These are phyloP conservation scores for Tolypocladium paradoxum DNA, from an alignment of 2,329 filamentous ascomycete species.

Conservation along the genomic window DNA sequence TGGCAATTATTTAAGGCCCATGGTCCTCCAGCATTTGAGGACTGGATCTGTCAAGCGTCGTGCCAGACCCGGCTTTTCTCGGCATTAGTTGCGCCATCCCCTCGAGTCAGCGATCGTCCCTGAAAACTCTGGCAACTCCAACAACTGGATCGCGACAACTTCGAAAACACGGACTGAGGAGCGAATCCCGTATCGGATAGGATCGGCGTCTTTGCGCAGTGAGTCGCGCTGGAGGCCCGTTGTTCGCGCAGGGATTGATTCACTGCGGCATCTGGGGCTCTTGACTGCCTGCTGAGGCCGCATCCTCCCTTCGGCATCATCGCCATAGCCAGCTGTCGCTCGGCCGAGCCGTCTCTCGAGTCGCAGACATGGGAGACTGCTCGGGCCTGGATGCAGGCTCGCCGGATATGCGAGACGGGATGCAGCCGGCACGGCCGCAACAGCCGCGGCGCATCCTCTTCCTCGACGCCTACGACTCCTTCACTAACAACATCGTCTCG, in stretches of 20 bases:
- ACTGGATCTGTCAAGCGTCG: background rate
- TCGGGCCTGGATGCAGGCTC: too few relatives aligned
- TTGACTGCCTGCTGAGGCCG: background rate
- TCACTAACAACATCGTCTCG: conserved; percentile 87
- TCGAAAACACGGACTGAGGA: background rate
- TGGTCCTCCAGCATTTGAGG: background rate
- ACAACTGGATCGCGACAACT: background rate
- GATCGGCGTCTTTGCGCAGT: background rate
- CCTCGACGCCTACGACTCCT: conserved; percentile 93
- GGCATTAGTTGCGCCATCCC: background rate
- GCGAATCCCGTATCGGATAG: background rate
- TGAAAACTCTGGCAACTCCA: background rate
- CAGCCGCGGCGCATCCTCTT: conserved; percentile 55
- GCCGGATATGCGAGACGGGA: background rate
- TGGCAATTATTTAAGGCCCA: too few relatives aligned
- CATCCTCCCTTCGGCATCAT: background rate
- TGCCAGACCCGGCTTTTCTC: background rate
- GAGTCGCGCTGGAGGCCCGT: background rate
- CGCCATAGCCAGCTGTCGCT: background rate
- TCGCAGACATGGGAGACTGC: background rate
- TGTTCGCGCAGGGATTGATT: background rate
- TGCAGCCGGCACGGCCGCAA: background rate
- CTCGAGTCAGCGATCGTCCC: background rate
- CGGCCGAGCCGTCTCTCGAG: background rate
- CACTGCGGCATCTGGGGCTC: background rate